Evolutionary conservation across 2,329 filamentous ascomycete genomes (phyloP), one percentile per base, ranked within the genome.

Genomic region (Colletotrichum camelliae): DNA sequence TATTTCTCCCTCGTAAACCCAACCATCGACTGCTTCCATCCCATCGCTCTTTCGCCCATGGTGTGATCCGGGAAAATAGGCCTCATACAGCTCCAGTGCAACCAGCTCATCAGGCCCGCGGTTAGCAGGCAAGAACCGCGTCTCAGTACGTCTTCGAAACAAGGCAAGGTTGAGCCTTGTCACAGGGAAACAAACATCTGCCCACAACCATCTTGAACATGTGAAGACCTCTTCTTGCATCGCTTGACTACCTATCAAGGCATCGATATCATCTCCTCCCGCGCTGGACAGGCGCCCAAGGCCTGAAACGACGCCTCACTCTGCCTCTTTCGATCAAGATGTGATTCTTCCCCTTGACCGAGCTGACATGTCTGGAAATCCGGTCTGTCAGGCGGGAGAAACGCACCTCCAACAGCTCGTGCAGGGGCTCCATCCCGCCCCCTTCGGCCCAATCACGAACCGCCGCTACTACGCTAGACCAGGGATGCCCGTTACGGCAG

Each of bases 401-500:
- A 37, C 6, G 39, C 62, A 35, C 37, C 39, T 58, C 39, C 62
- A 67, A 57, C 69, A 58, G 33, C 39, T 39, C 43, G 33, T 70
- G 35, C 70, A 64, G 73, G 73, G 57, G 35, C 64, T 66, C 58
- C 35, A 39, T 35, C 37, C 60, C 43, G 43, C 48, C 39, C 58
- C 31, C 35, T 5, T 57, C 39, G 10, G 37, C 3, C 73, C 64
- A 75, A 75, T 67, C 43, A 55, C 12, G 15, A n/a, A 31, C 27
- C 21, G 29, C 61, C 48, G 58, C 39, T 76, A 60, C 57, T 43
- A 65, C 57, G 52, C 60, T 70, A 48, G 48, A 64, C 43, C 64
- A 73, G 73, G 70, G 70, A 68, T 74, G 74, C 74, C 74, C 64
- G 57, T 74, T 74, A 61, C 74, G 57, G 74, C 74, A 74, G 64